Percentiles rank a stretch among this genome's conserved stretches.
phyloP scores from a whole-genome alignment of 192 early-diverging fungal genomes.

The Coemansia sp. region DNA sequence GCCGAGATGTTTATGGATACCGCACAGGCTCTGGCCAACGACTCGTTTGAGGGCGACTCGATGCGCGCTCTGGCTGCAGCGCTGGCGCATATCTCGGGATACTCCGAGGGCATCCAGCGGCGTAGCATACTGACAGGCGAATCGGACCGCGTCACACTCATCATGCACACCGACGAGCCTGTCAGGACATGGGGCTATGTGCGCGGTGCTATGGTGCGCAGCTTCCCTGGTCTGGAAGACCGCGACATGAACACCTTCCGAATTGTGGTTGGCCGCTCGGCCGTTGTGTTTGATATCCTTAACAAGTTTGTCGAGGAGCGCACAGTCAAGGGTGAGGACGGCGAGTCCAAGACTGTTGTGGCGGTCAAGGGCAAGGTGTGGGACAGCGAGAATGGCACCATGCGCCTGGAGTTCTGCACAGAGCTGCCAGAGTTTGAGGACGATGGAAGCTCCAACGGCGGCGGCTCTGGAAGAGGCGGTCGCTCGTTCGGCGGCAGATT shows the following conservation, averaged over 20 bases:
- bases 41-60: constrained; percentile 68
- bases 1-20: constrained; percentile 75
- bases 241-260: constrained; percentile 80
- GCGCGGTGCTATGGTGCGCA: constrained; percentile 69
- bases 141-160: constrained; percentile 77
- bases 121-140: constrained; percentile 84
- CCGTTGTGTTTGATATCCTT: constrained; percentile 85
- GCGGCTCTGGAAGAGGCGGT: constrained; percentile 45
- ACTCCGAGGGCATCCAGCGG: constrained; percentile 75
- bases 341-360: constrained; percentile 29
- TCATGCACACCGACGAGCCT: constrained; percentile 59
- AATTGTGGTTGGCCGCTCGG: constrained; percentile 76
- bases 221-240: constrained; percentile 69
- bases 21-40: constrained; percentile 70
- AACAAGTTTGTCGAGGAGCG: constrained; percentile 69
- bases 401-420: constrained; percentile 68
- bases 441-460: constrained; percentile 12
- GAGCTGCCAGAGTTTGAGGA: constrained; percentile 83
- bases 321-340: constrained; percentile 35
- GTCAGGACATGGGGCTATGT: constrained; percentile 85
- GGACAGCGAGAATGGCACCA: constrained; percentile 60
- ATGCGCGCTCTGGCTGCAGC: constrained; percentile 77
- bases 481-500: constrained; percentile 47
- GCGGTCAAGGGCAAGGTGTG: constrained; percentile 70
- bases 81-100: constrained; percentile 87